Evolutionary conservation across 257 asterid genomes (phyloP), one percentile per base, ranked within the genome.

Genomic region (Anisodus tanguticus): DNA sequence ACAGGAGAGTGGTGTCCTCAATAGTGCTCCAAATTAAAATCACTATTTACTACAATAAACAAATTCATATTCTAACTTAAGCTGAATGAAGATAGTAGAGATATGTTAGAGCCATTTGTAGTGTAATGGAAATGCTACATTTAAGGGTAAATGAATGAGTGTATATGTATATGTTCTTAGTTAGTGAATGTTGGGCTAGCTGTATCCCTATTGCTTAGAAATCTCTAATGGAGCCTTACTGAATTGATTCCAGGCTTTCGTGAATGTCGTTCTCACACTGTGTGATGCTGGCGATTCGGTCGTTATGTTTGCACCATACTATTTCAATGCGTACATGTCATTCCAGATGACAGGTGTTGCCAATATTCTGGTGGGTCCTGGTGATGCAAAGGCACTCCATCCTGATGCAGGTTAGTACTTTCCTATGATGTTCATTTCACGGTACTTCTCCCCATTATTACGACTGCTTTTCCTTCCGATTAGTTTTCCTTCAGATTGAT

Each of bases 301-400:
- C 4, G 87, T 97, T 70, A 97, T 97, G 98, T 97, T 94, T 87
- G 97, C 98, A 35, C 99, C 99, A 2, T 97, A 97, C 93, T 97
- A 95, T 93, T 97, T 95, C 96, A 97, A 97, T 83, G 89, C 98
- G 26, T 91, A 93, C 93, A 97, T 94, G 98, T 88, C 98, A 3
- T 95, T 97, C 92, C 98, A 97, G 87, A 97, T 97, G 99, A 97
- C 99, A 49, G 98, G 99, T 43, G 97, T 95, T 5, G 94, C 99
- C 2, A 53, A 95, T 87, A 97, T 95, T 89, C 91, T 95, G 49
- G 97, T 97, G 63, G 99, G 97, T 82, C 98, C 98, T 16, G 93
- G 97, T 22, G 92, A 97, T 70, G 86, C 93, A 41, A 68, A 91
- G 69, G 93, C 98, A n/a, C 98, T 97, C 87, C 92, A 97, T 87